These are phyloP conservation scores for Elymus sibiricus DNA, from an alignment of 176 grass and related monocot genomes.

Conservation along the genomic window DNA sequence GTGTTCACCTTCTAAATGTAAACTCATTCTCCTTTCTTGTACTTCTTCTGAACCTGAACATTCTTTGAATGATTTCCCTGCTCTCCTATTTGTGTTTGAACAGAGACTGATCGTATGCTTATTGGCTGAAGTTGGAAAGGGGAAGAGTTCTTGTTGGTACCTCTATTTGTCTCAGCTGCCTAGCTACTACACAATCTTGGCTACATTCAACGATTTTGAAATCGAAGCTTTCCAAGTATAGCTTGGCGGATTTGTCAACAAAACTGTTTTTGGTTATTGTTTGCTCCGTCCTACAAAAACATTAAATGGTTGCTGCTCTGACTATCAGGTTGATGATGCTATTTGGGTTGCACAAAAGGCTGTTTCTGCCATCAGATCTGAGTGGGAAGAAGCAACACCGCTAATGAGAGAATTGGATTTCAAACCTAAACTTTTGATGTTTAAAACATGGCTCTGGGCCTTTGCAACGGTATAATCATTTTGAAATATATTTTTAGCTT, in stretches of 20 bases:
- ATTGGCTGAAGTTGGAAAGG: constrained; percentile 75
- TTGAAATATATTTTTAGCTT: not conserved
- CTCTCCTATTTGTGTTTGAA: constrained; percentile 7
- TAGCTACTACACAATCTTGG: constrained; percentile 63
- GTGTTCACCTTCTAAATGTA: not conserved
- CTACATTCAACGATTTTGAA: constrained; percentile 69
- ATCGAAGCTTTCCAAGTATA: constrained; percentile 86
- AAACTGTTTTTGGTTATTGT: not conserved
- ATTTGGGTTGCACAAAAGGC: constrained; percentile 83
- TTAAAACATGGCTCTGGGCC: constrained; percentile 91
- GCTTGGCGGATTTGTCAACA: constrained; percentile 23
- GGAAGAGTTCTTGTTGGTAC: constrained; percentile 74
- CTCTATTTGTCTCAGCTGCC: constrained; percentile 82
- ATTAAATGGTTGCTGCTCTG: constrained; percentile 5
- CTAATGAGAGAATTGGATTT: constrained; percentile 66
- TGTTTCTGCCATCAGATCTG: constrained; percentile 42
- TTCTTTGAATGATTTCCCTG: constrained; percentile 16
- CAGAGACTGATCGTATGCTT: constrained; percentile 76
- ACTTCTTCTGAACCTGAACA: not conserved
- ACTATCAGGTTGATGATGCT: constrained; percentile 62
- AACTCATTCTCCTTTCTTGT: not conserved
- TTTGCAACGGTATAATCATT: constrained; percentile 64
- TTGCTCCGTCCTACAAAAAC: not conserved
- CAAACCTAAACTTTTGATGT: constrained; percentile 63
- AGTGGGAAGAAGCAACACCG: constrained; percentile 53